These are phyloP conservation scores for Stachybotrys elegans DNA, from an alignment of 2,329 filamentous ascomycete species.

Conservation along the genomic window DNA sequence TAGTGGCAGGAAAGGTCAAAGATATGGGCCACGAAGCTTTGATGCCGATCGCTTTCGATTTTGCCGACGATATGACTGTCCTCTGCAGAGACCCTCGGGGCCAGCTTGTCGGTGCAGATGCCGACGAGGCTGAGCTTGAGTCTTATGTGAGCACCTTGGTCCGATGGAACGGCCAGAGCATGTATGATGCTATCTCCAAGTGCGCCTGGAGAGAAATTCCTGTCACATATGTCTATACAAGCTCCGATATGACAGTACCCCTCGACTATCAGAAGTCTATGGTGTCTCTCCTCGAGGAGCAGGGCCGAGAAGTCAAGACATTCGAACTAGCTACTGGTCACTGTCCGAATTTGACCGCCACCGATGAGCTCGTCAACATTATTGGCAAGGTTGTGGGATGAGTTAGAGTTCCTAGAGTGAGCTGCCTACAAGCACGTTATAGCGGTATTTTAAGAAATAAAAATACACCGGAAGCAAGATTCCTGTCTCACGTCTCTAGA, in stretches of 20 bases:
- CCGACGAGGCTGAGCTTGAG: not conserved
- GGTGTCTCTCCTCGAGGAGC: not conserved
- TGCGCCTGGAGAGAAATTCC: constrained; percentile 2
- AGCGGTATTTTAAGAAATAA: too few relatives aligned
- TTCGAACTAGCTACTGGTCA: not conserved
- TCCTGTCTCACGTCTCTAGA: too few relatives aligned
- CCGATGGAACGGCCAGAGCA: constrained; percentile 3
- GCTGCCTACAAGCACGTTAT: too few relatives aligned
- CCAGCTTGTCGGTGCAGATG: not conserved
- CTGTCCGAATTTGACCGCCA: constrained; percentile 4
- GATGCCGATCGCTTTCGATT: constrained; percentile 4
- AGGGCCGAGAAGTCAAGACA: not conserved
- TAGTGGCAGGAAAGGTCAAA: constrained; percentile 5
- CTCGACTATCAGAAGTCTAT: constrained; percentile 1
- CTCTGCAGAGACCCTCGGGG: constrained; percentile 1
- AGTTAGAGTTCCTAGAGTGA: too few relatives aligned
- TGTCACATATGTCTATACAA: constrained; percentile 3
- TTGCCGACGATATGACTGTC: constrained; percentile 1
- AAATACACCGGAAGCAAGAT: too few relatives aligned
- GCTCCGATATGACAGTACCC: not conserved
- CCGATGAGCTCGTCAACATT: not conserved
- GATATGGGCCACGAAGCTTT: constrained; percentile 5
- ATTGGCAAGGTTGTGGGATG: not conserved
- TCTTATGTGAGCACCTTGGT: not conserved
- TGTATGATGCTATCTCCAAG: not conserved